Evolutionary conservation across 352 stramenopile genomes (phyloP).

Genomic region (Globisporangium radiosum): DNA sequence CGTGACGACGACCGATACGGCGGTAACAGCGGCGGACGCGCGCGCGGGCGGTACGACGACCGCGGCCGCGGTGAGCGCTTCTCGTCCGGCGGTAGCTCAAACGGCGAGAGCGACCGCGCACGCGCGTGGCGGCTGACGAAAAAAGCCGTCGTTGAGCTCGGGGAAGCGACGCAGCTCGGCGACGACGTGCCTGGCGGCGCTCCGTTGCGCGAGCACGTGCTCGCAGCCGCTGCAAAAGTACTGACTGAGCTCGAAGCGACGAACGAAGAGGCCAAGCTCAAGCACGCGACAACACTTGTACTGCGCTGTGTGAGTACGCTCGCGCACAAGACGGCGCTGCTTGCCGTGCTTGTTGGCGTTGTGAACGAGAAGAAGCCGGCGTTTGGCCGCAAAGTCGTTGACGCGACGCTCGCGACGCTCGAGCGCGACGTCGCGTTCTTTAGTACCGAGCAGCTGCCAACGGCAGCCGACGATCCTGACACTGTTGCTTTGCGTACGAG

Average conservation of each 20-base stretch:
- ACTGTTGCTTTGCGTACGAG: constrained; percentile 22
- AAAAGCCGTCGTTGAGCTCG: constrained; percentile 67
- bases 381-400: constrained; percentile 52
- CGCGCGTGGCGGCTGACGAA: constrained; percentile 67
- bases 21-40: constrained; percentile 3
- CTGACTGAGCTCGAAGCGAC: constrained; percentile 39
- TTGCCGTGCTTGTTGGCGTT: constrained; percentile 58
- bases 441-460: constrained; percentile 11
- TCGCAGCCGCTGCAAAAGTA: constrained; percentile 31
- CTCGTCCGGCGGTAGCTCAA: constrained; percentile 11
- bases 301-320: constrained; percentile 45
- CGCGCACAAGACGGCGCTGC: constrained; percentile 67
- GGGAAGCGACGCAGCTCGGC: constrained; percentile 27
- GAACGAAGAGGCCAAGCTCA: constrained; percentile 52
- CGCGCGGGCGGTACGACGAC: constrained; percentile 24
- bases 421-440: constrained; percentile 65
- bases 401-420: constrained; percentile 24
- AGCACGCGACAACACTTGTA: constrained; percentile 45
- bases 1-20: constrained; percentile 27
- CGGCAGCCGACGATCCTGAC: constrained; percentile 21
- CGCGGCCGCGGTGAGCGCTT: constrained; percentile 18
- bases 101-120: constrained; percentile 55
- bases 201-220: constrained; percentile 39
- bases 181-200: constrained; percentile 24
- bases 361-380: constrained; percentile 51